These are phyloP conservation scores for Evernia prunastri DNA, from an alignment of 495 filamentous ascomycete genomes.

Conservation along the genomic window DNA sequence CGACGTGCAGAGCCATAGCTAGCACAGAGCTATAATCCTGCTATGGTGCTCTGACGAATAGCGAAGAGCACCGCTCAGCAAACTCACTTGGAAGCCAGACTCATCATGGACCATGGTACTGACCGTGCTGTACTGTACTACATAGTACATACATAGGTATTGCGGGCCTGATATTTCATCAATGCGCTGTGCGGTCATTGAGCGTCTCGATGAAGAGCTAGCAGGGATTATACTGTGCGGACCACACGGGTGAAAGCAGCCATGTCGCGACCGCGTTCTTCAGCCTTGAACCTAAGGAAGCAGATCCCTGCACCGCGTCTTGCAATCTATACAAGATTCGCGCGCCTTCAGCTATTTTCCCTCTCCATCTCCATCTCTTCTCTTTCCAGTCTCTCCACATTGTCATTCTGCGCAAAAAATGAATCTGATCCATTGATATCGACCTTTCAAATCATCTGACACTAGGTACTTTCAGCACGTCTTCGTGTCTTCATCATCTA, in stretches of 20 bases:
- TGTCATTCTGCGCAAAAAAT: not conserved
- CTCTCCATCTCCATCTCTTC: not conserved
- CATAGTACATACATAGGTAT: no score
- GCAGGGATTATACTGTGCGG: not conserved
- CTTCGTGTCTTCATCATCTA: not conserved
- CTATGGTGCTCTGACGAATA: not conserved
- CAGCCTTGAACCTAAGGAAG: not conserved
- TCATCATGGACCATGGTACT: not conserved
- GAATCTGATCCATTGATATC: not conserved
- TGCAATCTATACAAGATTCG: constrained; percentile 1
- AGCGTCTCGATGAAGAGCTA: not conserved
- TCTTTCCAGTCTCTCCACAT: not conserved
- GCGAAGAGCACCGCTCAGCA: not conserved
- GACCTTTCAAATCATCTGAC: not conserved
- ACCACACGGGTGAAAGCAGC: constrained; percentile 5
- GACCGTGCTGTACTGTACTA: no score
- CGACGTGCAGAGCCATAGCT: not conserved
- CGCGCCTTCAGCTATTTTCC: not conserved
- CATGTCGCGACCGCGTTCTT: constrained; percentile 2
- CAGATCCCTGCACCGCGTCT: constrained; percentile 2
- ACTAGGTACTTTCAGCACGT: not conserved
- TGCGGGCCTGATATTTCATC: not conserved
- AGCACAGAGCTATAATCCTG: not conserved
- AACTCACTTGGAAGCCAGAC: not conserved
- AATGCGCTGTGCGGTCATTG: not conserved